Percentiles rank a stretch among this genome's conserved stretches.
Evolutionary conservation across 2,329 filamentous ascomycete species (phyloP).

Genomic region (Colletotrichum salicis): DNA sequence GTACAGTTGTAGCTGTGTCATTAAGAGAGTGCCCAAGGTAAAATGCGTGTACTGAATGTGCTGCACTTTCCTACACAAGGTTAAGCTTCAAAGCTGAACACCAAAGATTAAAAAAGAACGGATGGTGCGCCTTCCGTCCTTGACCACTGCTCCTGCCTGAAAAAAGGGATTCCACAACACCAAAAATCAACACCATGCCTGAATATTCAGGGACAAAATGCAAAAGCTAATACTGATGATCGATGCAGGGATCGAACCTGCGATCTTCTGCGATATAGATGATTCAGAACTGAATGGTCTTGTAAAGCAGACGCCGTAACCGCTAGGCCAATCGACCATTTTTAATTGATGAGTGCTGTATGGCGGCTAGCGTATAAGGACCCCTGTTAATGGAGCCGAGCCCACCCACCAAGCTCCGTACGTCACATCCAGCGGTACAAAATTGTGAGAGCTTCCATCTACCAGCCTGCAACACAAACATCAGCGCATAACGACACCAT

Average conservation of each 20-base stretch:
- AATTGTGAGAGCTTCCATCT: conserved; percentile 4
- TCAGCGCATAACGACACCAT: neutral
- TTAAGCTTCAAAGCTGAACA: too few relatives aligned
- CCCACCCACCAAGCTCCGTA: neutral
- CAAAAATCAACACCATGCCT: neutral
- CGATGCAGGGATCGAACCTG: conserved; percentile 58
- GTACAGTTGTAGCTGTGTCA: too few relatives aligned
- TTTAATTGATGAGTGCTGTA: too few relatives aligned
- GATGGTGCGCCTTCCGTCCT: too few relatives aligned
- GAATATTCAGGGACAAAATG: neutral
- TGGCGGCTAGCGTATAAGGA: too few relatives aligned
- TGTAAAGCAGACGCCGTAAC: conserved; percentile 55
- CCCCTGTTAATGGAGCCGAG: neutral
- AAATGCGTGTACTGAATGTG: conserved; percentile 16
- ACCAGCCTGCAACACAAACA: neutral
- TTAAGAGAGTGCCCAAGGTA: too few relatives aligned
- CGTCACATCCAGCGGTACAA: neutral
- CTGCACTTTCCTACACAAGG: neutral
- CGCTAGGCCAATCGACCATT: conserved; percentile 52
- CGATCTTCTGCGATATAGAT: conserved; percentile 48
- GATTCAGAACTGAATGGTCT: too few relatives aligned
- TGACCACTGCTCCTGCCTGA: neutral
- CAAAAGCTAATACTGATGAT: conserved; percentile 42
- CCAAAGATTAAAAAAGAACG: neutral
- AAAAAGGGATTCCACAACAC: neutral